Percentiles rank a stretch among this genome's conserved stretches.
Conservation (phyloP, 2,329 filamentous ascomycete species). For the Fusarium sp. region DNA sequence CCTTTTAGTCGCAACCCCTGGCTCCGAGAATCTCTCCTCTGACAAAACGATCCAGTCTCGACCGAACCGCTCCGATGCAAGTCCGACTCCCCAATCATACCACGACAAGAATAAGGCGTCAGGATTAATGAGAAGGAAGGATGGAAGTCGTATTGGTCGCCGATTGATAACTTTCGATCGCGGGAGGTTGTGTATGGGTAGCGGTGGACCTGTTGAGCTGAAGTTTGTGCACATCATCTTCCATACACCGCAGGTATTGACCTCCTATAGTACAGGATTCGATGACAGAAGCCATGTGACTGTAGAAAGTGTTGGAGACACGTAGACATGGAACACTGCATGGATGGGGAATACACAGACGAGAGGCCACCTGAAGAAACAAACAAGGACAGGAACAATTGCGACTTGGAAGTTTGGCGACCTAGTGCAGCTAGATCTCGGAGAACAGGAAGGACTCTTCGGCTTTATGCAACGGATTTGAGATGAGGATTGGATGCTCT, state of each 20-base stretch:
- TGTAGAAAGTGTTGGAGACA: neutral
- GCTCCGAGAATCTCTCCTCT: no score
- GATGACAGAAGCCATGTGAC: neutral
- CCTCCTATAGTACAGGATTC: neutral
- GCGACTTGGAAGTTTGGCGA: neutral
- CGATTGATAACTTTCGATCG: neutral
- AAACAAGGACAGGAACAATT: neutral
- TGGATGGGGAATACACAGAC: neutral
- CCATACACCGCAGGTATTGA: no score
- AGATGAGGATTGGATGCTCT: neutral
- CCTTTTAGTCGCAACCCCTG: neutral
- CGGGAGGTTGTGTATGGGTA: neutral
- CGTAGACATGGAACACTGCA: neutral
- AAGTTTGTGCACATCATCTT: neutral
- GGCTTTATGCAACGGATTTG: neutral
- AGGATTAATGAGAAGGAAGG: no score
- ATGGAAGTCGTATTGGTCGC: neutral
- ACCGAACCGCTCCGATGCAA: neutral
- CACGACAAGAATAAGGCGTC: neutral
- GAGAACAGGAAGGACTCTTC: neutral
- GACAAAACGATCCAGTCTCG: neutral
- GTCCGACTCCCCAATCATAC: neutral
- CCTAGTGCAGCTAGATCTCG: no score
- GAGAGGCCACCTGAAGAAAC: neutral
- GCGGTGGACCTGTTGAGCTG: no score